These are phyloP conservation scores for Kockiozyma suomiensis DNA, from an alignment of 805 yeast genomes.

Conservation along the genomic window DNA sequence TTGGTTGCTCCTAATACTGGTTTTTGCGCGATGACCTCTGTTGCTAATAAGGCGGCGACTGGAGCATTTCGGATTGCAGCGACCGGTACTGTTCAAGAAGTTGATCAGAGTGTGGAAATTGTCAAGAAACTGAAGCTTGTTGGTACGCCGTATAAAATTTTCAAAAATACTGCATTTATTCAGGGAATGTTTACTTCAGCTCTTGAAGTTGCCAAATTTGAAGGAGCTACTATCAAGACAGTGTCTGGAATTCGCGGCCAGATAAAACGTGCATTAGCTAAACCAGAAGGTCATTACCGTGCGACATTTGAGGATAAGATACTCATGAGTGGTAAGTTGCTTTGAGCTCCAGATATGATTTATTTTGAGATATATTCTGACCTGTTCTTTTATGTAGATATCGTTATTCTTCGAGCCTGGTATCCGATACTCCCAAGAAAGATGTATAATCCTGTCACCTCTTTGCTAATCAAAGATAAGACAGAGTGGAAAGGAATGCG, in stretches of 20 bases:
- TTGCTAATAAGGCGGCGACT: conserved; percentile 79
- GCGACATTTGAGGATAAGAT: conserved; percentile 97
- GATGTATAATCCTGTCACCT: conserved; percentile 95
- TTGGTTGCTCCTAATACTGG: conserved; percentile 96
- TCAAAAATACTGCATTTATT: conserved; percentile 94
- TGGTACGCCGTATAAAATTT: conserved; percentile 91
- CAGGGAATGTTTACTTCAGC: conserved; percentile 94
- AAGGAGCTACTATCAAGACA: conserved; percentile 95
- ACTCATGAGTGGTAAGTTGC: conserved; percentile 57
- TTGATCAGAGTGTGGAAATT: conserved; percentile 84
- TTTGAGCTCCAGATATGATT: background rate
- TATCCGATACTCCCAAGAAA: conserved; percentile 88
- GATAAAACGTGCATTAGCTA: conserved; percentile 88
- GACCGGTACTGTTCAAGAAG: conserved; percentile 93
- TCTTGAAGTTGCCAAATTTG: conserved; percentile 94
- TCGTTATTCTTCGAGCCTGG: conserved; percentile 91
- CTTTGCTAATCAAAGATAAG: conserved; percentile 75
- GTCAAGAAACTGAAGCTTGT: conserved; percentile 94
- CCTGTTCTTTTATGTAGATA: conserved; percentile 51
- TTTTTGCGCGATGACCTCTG: conserved; percentile 90
- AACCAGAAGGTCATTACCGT: conserved; percentile 93
- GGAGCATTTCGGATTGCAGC: conserved; percentile 94
- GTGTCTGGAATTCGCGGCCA: conserved; percentile 98
- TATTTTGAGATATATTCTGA: background rate
- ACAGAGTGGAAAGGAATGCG: conserved; percentile 95